phyloP scores from a whole-genome alignment of 495 filamentous ascomycete genomes.

The Bathelium albidoporum region DNA sequence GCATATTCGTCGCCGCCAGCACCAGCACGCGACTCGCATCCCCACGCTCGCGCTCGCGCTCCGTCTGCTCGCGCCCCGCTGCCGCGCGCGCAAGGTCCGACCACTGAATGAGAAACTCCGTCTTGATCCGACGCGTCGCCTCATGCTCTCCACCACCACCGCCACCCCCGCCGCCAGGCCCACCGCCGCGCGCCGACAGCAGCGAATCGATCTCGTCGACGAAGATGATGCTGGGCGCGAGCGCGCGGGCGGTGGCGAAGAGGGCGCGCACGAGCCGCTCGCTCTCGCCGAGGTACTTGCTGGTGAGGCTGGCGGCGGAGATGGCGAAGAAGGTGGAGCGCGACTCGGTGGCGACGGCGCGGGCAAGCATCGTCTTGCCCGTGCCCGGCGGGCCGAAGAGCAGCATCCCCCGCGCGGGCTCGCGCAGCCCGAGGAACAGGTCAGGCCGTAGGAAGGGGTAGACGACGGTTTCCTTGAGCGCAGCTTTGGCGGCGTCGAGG shows the following conservation, averaged over 20 bases:
- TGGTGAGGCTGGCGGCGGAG: constrained; percentile 83
- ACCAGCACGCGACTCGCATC: constrained; percentile 87
- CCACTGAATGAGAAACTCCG: constrained; percentile 97
- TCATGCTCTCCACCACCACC: constrained; percentile 86
- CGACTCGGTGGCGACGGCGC: constrained; percentile 91
- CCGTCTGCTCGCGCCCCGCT: constrained; percentile 66
- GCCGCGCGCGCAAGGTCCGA: constrained; percentile 85
- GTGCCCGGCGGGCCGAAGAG: constrained; percentile 95
- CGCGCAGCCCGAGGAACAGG: constrained; percentile 87
- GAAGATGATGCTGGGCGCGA: constrained; percentile 95
- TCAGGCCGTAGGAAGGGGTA: constrained; percentile 96
- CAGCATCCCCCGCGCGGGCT: constrained; percentile 90
- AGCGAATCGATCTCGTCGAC: constrained; percentile 98
- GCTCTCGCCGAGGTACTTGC: constrained; percentile 92
- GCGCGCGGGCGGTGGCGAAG: constrained; percentile 77
- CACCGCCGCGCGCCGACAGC: constrained; percentile 72
- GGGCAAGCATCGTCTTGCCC: constrained; percentile 95
- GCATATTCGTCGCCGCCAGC: constrained; percentile 89
- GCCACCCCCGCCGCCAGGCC: too few relatives aligned
- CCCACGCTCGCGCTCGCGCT: constrained; percentile 57
- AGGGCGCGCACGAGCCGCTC: constrained; percentile 93
- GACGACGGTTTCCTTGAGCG: constrained; percentile 90
- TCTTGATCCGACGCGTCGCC: constrained; percentile 88
- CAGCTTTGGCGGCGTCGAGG: constrained; percentile 79
- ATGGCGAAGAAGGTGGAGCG: constrained; percentile 97